A percentile compares a stretch with the other conserved stretches of the same genome.
phyloP scores from a whole-genome alignment of 1,139 yeast species.

The Blastobotrys serpentis region DNA sequence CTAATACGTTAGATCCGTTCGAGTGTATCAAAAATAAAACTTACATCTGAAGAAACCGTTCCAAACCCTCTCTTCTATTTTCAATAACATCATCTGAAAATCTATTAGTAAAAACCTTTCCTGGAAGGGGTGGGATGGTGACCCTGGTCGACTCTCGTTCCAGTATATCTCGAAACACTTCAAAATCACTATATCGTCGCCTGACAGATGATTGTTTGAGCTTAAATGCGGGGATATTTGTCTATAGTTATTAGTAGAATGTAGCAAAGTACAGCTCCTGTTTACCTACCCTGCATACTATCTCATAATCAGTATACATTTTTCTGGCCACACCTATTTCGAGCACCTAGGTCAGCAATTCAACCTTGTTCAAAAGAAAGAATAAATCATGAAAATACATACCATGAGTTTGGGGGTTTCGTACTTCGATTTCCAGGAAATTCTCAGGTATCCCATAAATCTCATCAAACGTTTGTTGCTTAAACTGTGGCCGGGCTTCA shows the following conservation, averaged over 20 bases:
- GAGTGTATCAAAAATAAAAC: constrained; percentile 17
- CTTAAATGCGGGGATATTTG: constrained; percentile 76
- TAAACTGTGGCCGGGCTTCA: constrained; percentile 44
- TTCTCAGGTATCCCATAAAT: constrained; percentile 94
- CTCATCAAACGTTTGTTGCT: constrained; percentile 72
- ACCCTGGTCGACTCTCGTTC: constrained; percentile 77
- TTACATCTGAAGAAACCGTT: constrained; percentile 63
- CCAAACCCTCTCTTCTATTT: constrained; percentile 78
- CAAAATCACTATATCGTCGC: constrained; percentile 89
- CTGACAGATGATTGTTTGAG: constrained; percentile 67
- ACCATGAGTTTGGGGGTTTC: constrained; percentile 79
- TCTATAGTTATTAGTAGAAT: constrained; percentile 24
- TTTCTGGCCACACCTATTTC: constrained; percentile 49
- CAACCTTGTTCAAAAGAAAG: too few species aligned
- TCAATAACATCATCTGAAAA: constrained; percentile 85
- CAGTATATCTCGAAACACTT: constrained; percentile 67
- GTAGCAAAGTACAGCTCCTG: neutral
- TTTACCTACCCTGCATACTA: constrained; percentile 62
- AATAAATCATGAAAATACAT: constrained; percentile 26
- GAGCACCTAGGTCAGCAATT: neutral
- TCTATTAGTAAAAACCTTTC: constrained; percentile 70
- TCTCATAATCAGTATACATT: constrained; percentile 88
- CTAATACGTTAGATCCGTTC: constrained; percentile 23
- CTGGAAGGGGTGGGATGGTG: constrained; percentile 84
- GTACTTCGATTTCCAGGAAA: constrained; percentile 84